Percentiles rank a stretch among this genome's conserved stretches.
These are phyloP conservation scores for Cutaneotrichosporon sp. DNA, from an alignment of 1,284 basidiomycete species.

Conservation along the genomic window DNA sequence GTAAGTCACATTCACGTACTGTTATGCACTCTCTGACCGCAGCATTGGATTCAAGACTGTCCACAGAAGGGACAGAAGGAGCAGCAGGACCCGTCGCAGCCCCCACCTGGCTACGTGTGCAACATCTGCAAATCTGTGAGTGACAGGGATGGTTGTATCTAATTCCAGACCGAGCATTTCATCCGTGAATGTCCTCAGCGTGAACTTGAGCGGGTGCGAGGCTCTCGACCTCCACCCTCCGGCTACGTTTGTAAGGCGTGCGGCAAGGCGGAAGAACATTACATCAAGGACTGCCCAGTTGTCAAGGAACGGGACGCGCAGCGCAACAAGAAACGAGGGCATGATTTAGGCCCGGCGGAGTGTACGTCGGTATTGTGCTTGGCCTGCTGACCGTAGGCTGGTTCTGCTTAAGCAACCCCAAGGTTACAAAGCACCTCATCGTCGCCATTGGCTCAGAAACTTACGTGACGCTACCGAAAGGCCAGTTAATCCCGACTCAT, in stretches of 20 bases:
- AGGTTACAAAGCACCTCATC: conserved; percentile 83
- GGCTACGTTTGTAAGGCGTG: conserved; percentile 85
- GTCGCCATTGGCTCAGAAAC: conserved; percentile 86
- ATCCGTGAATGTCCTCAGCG: conserved; percentile 79
- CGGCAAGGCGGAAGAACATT: conserved; percentile 68
- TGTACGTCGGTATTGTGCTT: conserved; percentile 13
- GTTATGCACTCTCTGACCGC: conserved; percentile 9
- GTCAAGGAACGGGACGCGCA: conserved; percentile 52
- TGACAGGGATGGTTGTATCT: conserved; percentile 11
- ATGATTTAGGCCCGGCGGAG: conserved; percentile 59
- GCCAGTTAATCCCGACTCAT: conserved; percentile 75
- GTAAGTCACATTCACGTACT: no score
- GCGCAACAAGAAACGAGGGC: conserved; percentile 47
- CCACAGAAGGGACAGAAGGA: conserved; percentile 38
- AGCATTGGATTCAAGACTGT: conserved; percentile 49
- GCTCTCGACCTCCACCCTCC: conserved; percentile 57
- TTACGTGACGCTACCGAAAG: conserved; percentile 88
- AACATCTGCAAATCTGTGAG: conserved; percentile 45
- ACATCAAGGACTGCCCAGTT: conserved; percentile 77
- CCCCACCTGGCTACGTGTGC: conserved; percentile 41
- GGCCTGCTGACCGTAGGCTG: conserved; percentile 58
- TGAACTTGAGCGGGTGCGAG: conserved; percentile 53
- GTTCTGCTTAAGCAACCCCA: conserved; percentile 93
- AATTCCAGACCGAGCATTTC: conserved; percentile 65
- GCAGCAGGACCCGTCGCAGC: conserved; percentile 22